Base-by-base conservation (phyloP, 2,329 filamentous ascomycete species). In the Zarea fungicola region DNA sequence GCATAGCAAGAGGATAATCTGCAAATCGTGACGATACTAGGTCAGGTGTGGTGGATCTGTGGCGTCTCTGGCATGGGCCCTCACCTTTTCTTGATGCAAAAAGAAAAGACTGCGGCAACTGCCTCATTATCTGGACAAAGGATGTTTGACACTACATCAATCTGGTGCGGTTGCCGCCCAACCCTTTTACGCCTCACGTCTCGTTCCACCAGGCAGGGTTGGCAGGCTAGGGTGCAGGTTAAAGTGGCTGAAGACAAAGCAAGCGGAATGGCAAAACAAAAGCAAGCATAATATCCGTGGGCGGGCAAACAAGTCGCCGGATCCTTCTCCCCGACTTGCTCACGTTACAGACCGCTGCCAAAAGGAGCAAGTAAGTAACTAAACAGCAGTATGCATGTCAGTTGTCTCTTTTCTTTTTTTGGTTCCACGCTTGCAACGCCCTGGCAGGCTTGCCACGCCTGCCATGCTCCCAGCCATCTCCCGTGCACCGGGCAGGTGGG, bases 1-100 rank as follows among this genome's bases (percentile, higher is more conserved):
- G n/a, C n/a, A n/a, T 34, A 28, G 45, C 36, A 16, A 19, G 25
- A 37, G 32, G 22, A 28, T 37, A 36, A 49, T 49, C 47, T 49
- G 47, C 47, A 49, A 49, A 49, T 49, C 46, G 37, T 25, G 34
- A 40, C 41, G 48, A 39, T 44, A 22, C 48, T 25, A 14, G 31
- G 41, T 25, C 26, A 44, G 48, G 48, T 49, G 48, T 44, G 48
- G 48, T 44, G 48, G 48, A 49, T 44, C 48, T 40, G 40, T 49
- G 48, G 48, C 41, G 41, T 32, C 32, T 44, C 31, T 4, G 21
- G 25, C 47, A 49, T 49, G 40, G 37, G 26, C 14, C 41, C 6
- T 29, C 21, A 36, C 29, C 19, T 11, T 40, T 35, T 32, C 26
- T 35, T 14, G 6, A 19, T 16, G 35, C 21, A 34, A 47, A 40